These are phyloP conservation scores for Tulasnella sp. DNA, from an alignment of 768 basidiomycete genomes.

Conservation along the genomic window DNA sequence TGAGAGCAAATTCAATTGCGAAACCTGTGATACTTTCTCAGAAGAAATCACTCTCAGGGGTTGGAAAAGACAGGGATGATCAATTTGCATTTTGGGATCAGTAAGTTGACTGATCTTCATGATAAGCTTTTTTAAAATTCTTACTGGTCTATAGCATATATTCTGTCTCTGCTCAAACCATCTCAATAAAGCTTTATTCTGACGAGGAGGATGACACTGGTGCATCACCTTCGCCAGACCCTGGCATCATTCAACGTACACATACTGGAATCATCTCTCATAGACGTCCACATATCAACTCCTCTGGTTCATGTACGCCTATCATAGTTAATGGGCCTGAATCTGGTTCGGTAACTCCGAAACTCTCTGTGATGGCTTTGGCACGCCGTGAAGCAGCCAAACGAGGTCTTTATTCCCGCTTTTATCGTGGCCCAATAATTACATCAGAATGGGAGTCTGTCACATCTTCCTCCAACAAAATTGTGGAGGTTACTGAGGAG, in stretches of 20 bases:
- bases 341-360: slow-evolving; percentile 24
- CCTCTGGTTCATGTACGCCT: slow-evolving; percentile 24
- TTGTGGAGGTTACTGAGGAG: too few relatives aligned
- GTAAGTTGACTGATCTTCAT: slow-evolving; percentile 36
- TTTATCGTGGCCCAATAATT: slow-evolving; percentile 59
- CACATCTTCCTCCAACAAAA: too few relatives aligned
- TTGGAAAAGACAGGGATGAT: slow-evolving; percentile 89
- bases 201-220: slow-evolving; percentile 33
- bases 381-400: slow-evolving; percentile 73
- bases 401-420: slow-evolving; percentile 60
- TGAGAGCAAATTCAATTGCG: slow-evolving; percentile 55
- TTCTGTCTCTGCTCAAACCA: slow-evolving; percentile 66
- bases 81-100: slow-evolving; percentile 98
- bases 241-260: slow-evolving; percentile 39
- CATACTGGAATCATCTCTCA: slow-evolving; percentile 65
- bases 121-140: neutral
- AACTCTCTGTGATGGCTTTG: slow-evolving; percentile 40
- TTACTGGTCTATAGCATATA: slow-evolving; percentile 45
- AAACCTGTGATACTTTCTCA: slow-evolving; percentile 66
- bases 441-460: neutral
- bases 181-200: slow-evolving; percentile 49
- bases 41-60: slow-evolving; percentile 72
- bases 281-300: slow-evolving; percentile 42
- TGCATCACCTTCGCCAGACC: slow-evolving; percentile 16
- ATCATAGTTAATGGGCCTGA: slow-evolving; percentile 19